Percentiles rank a stretch among this genome's conserved stretches.
These are phyloP conservation scores for Cylindricascospora bacillispora DNA, from an alignment of 1,139 yeast genomes.

Conservation along the genomic window DNA sequence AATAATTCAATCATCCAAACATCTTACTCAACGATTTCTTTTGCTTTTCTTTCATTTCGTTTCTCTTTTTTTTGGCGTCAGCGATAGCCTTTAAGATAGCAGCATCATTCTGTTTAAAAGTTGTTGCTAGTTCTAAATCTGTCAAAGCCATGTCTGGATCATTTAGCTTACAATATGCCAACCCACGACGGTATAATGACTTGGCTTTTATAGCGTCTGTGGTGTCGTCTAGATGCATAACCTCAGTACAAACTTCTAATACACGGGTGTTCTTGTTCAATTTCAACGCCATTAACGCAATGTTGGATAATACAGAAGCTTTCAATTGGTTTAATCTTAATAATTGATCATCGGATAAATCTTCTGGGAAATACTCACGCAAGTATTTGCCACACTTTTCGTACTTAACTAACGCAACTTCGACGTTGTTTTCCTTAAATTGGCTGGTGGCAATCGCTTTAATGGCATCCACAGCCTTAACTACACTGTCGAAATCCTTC, in stretches of 20 bases:
- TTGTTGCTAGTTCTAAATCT: slow-evolving; percentile 55
- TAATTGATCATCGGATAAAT: slow-evolving; percentile 42
- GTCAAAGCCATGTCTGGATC: slow-evolving; percentile 61
- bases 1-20: slow-evolving; percentile 29
- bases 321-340: slow-evolving; percentile 39
- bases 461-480: slow-evolving; percentile 51
- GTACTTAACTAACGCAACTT: slow-evolving; percentile 53
- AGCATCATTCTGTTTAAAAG: slow-evolving; percentile 57
- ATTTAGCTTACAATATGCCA: slow-evolving; percentile 51
- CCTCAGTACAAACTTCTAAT: slow-evolving; percentile 50
- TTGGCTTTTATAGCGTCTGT: slow-evolving; percentile 66
- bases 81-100: slow-evolving; percentile 58
- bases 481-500: slow-evolving; percentile 47
- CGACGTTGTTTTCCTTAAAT: slow-evolving; percentile 51
- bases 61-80: slow-evolving; percentile 43
- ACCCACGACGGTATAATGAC: slow-evolving; percentile 77
- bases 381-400: slow-evolving; percentile 56
- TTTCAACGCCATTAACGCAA: slow-evolving; percentile 65
- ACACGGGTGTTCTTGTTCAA: slow-evolving; percentile 44
- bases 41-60: slow-evolving; percentile 52
- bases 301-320: slow-evolving; percentile 53
- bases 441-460: slow-evolving; percentile 69
- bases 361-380: slow-evolving; percentile 65
- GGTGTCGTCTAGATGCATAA: slow-evolving; percentile 47
- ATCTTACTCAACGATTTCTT: slow-evolving; percentile 79